phyloP scores from a whole-genome alignment of 371 early-diverging fungal species.

The Circinella umbellata region DNA sequence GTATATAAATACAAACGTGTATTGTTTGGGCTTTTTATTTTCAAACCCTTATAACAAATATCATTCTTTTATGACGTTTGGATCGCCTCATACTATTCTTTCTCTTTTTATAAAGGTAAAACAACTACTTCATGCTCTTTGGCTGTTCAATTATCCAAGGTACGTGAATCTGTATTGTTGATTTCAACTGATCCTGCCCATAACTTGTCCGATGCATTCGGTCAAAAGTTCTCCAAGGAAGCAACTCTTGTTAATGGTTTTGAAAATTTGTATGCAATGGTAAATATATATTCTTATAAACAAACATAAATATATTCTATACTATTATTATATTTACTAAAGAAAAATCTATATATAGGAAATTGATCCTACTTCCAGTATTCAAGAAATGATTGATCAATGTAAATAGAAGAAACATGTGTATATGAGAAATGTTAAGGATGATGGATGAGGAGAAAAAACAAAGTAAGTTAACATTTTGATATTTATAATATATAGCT shows the following conservation, averaged over 20 bases:
- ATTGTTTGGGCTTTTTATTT: too few relatives aligned
- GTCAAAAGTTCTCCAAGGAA: slow-evolving; percentile 96
- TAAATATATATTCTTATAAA: slow-evolving; percentile 20
- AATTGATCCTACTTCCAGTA: slow-evolving; percentile 96
- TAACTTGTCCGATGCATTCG: slow-evolving; percentile 98
- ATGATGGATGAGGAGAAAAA: neutral
- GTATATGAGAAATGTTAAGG: neutral
- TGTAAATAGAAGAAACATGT: slow-evolving; percentile 39
- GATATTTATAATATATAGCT: slow-evolving; percentile 46
- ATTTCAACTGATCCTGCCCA: slow-evolving; percentile 99
- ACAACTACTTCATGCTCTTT: slow-evolving; percentile 80
- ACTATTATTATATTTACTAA: neutral
- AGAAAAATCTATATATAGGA: slow-evolving; percentile 59
- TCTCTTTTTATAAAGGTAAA: slow-evolving; percentile 50
- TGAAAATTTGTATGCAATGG: slow-evolving; percentile 95
- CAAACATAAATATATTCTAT: neutral
- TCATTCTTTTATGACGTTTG: slow-evolving; percentile 1
- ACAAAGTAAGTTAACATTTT: neutral
- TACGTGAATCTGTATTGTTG: slow-evolving; percentile 92
- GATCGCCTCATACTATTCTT: neutral
- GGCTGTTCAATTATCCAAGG: slow-evolving; percentile 91
- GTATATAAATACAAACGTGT: too few relatives aligned
- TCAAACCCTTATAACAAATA: neutral
- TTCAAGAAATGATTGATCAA: slow-evolving; percentile 96
- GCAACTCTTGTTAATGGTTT: slow-evolving; percentile 96